These are phyloP conservation scores for Pyracantha coccinea DNA, from an alignment of 331 rosid genomes.

Conservation along the genomic window DNA sequence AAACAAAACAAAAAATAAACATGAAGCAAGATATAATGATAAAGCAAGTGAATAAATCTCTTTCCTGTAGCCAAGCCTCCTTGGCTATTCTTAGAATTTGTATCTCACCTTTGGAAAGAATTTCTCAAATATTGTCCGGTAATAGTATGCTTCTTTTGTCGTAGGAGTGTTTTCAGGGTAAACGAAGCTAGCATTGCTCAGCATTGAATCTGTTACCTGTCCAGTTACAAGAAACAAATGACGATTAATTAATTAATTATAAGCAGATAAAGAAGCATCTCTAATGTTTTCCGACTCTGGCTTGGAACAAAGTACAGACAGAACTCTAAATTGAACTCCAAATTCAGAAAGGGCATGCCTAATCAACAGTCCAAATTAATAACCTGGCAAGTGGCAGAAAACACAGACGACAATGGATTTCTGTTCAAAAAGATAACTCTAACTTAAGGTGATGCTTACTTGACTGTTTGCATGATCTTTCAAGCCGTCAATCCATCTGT, in stretches of 20 bases:
- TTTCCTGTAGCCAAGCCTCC: not conserved
- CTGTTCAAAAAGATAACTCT: not conserved
- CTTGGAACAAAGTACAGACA: not conserved
- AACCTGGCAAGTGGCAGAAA: not conserved
- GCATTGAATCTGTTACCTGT: constrained; percentile 79
- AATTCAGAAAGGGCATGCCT: not conserved
- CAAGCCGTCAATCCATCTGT: constrained; percentile 97
- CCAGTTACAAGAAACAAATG: not conserved
- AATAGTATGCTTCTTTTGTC: constrained; percentile 81
- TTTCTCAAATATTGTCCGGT: constrained; percentile 82
- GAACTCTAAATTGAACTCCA: not conserved
- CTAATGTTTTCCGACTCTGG: not conserved
- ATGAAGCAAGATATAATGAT: not conserved
- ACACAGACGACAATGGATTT: not conserved
- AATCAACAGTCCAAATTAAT: not conserved
- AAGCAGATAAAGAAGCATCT: not conserved
- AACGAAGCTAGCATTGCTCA: constrained; percentile 52
- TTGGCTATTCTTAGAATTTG: not conserved
- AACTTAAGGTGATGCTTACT: constrained; percentile 32
- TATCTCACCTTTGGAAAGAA: constrained; percentile 74
- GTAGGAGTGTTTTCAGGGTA: constrained; percentile 94
- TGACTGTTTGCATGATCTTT: constrained; percentile 75
- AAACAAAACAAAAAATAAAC: not conserved
- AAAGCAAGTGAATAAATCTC: not conserved
- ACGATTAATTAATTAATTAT: not conserved